Evolutionary conservation across 352 stramenopile genomes (phyloP).

Genomic region (Phytophthora meadii): DNA sequence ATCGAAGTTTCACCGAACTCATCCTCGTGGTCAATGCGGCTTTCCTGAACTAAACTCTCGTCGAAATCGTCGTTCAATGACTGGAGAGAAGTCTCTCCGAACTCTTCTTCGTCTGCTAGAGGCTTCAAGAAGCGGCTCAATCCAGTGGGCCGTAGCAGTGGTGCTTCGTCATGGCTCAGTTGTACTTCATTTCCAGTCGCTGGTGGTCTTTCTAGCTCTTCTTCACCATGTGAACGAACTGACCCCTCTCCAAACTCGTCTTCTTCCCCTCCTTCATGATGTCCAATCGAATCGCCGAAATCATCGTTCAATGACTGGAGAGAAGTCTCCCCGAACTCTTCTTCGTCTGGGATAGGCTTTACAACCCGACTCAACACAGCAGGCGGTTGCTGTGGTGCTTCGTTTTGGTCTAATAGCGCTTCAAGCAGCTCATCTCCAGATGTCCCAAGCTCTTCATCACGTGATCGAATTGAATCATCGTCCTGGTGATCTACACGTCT

Average conservation of each 20-base stretch:
- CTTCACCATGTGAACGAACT: constrained; percentile 1
- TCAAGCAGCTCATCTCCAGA: background rate
- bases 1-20: background rate
- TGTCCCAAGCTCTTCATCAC: background rate
- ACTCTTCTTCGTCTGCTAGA: background rate
- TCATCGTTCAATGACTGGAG: background rate
- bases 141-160: no score
- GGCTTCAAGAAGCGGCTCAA: background rate
- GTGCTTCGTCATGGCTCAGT: no score
- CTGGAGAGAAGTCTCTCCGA: background rate
- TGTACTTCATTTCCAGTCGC: no score
- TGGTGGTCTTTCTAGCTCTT: background rate
- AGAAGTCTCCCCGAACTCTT: background rate
- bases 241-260: constrained; percentile 12
- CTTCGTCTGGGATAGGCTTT: background rate
- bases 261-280: background rate
- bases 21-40: background rate
- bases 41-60: no score
- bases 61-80: background rate
- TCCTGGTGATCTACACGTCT: background rate
- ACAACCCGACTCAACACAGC: background rate
- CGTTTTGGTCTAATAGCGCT: background rate
- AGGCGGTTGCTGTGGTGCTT: no score
- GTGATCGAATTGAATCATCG: background rate
- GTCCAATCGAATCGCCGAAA: background rate